Evolutionary conservation across 2,329 filamentous ascomycete genomes (phyloP).

Genomic region (Aspergillus versicolor): DNA sequence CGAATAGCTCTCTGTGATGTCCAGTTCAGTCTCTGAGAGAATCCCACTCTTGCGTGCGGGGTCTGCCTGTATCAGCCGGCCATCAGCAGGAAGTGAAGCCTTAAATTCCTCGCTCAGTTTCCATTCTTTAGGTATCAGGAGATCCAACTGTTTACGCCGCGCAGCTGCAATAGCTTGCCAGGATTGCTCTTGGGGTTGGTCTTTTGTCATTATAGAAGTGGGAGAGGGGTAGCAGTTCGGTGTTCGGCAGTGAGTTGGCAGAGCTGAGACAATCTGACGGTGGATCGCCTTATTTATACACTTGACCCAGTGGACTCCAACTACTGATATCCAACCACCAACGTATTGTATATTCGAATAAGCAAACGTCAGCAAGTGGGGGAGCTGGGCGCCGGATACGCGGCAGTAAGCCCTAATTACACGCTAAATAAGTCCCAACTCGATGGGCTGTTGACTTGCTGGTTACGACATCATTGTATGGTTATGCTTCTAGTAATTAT

Average conservation of each 20-base stretch:
- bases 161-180: slow-evolving; percentile 23
- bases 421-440: no score
- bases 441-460: no score
- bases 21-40: slow-evolving; percentile 46
- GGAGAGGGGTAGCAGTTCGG: not conserved
- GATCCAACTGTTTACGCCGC: slow-evolving; percentile 27
- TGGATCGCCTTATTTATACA: not conserved
- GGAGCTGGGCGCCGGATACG: no score
- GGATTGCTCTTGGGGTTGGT: not conserved
- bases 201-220: not conserved
- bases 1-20: slow-evolving; percentile 50
- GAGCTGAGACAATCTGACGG: no score
- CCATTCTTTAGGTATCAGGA: slow-evolving; percentile 37
- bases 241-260: not conserved
- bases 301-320: no score
- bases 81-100: slow-evolving; percentile 4
- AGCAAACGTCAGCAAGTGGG: no score
- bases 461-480: no score
- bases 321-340: no score
- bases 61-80: slow-evolving; percentile 2
- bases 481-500: no score
- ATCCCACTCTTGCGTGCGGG: slow-evolving; percentile 34
- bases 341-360: no score
- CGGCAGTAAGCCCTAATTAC: no score
- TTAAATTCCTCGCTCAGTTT: slow-evolving; percentile 18